Base-by-base conservation (phyloP, 192 early-diverging fungal species). In the Entophlyctis luteolus region DNA sequence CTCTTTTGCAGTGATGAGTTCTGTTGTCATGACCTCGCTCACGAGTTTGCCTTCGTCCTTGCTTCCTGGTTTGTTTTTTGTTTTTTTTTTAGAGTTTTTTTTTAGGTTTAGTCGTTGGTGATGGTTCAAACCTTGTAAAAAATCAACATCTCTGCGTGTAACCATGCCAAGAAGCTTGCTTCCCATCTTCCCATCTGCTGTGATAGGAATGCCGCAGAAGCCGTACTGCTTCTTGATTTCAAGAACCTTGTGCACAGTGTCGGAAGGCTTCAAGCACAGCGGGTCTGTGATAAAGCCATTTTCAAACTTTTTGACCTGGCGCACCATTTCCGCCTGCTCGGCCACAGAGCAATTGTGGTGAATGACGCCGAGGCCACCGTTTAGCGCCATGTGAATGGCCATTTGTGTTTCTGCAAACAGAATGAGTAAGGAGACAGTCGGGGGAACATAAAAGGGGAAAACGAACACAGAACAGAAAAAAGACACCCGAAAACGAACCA, bases 241-340 rank as follows among this genome's bases (percentile, higher is more conserved):
- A 36, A 90, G 76, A 34, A 98, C 90, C 72, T 96, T 91, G 48
- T 83, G 77, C 37, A 96, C 93, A 34, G 84, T 90, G 80, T 96
- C 79, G 56, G 79, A 76, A 31, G 93, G 91, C 59, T 86, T 85
- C 63, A 98, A 77, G 72, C 89, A 90, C 47, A 93, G 69, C 12
- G 96, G 96, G 70, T 98, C 93, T 38, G 89, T 87, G 76, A 98
- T 98, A 75, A 98, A 98, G 10, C 96, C 96, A 81, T 98, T 98
- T 74, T 98, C 96, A 70, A 92, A 98, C 75, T 88, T 93, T 82
- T 81, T 55, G 75, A 98, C 96, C 74, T 91, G 91, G 69, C 92
- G 86, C 36, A 98, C 96, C 96, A 98, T 98, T 6, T 92, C 90
- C 10, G 93, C 92, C 84, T 98, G 96, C 79, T 95, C 92, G 42